Percentiles rank a stretch among this genome's conserved stretches.
Conservation (phyloP, 768 basidiomycete species). For the Candolleomyces eurysporus region DNA sequence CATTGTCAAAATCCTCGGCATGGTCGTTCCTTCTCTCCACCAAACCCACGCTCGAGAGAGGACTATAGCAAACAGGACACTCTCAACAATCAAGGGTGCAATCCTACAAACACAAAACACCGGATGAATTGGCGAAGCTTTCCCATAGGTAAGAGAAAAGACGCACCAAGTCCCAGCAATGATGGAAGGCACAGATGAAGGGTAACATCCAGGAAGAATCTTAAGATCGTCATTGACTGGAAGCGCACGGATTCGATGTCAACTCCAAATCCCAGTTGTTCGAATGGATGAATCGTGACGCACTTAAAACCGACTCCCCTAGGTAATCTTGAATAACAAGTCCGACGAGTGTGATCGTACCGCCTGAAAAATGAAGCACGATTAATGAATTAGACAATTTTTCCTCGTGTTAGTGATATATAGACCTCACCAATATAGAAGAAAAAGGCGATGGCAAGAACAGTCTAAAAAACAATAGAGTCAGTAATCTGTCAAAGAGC, state of each 20-base stretch:
- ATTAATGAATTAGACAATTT: neutral
- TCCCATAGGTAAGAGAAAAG: neutral
- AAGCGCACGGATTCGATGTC: neutral
- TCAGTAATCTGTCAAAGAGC: neutral
- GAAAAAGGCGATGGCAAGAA: slow-evolving; percentile 14
- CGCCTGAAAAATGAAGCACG: slow-evolving; percentile 15
- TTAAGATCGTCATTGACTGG: slow-evolving; percentile 19
- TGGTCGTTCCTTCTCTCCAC: slow-evolving; percentile 23
- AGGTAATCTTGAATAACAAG: slow-evolving; percentile 25
- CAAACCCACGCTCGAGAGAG: slow-evolving; percentile 21
- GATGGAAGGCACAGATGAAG: slow-evolving; percentile 23
- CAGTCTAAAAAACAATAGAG: neutral
- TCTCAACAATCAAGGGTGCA: slow-evolving; percentile 26
- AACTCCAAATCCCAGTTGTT: too few species aligned
- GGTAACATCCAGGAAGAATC: slow-evolving; percentile 28
- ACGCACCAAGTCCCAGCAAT: slow-evolving; percentile 28
- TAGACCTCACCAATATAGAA: slow-evolving; percentile 20
- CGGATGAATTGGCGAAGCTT: neutral
- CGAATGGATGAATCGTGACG: slow-evolving; percentile 4
- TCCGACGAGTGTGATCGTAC: slow-evolving; percentile 19
- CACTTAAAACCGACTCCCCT: slow-evolving; percentile 23
- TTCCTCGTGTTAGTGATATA: neutral
- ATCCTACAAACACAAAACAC: slow-evolving; percentile 13
- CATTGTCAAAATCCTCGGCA: slow-evolving; percentile 20
- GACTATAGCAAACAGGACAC: slow-evolving; percentile 23